A percentile compares a stretch with the other conserved stretches of the same genome.
These are phyloP conservation scores for Penicillium hesseltinei DNA, from an alignment of 2,329 filamentous ascomycete genomes.

Conservation along the genomic window DNA sequence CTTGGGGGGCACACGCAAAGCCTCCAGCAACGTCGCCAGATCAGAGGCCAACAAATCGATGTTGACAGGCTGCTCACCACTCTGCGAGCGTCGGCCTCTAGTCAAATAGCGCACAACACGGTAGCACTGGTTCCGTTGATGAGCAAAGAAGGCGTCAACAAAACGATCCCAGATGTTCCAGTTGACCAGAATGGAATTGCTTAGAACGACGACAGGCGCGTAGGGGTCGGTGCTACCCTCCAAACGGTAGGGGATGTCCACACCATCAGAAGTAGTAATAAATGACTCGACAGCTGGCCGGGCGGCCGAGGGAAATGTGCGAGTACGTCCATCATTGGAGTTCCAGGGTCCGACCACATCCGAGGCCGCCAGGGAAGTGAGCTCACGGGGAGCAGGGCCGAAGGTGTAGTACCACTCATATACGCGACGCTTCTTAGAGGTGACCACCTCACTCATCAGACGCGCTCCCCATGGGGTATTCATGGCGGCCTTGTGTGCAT, in stretches of 20 bases:
- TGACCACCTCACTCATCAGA: constrained; percentile 60
- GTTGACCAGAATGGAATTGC: constrained; percentile 77
- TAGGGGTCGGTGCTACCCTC: constrained; percentile 67
- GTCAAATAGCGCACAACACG: constrained; percentile 75
- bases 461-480: constrained; percentile 61
- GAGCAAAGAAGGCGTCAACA: constrained; percentile 57
- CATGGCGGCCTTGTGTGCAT: constrained; percentile 62
- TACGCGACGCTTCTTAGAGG: constrained; percentile 55
- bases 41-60: constrained; percentile 68
- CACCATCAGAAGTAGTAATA: constrained; percentile 66
- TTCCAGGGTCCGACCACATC: constrained; percentile 52
- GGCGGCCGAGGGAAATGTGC: constrained; percentile 49
- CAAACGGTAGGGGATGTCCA: constrained; percentile 69
- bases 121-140: constrained; percentile 57
- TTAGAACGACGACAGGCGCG: constrained; percentile 71
- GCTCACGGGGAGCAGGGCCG: constrained; percentile 68
- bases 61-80: constrained; percentile 49
- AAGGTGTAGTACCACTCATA: constrained; percentile 80
- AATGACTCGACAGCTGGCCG: constrained; percentile 63
- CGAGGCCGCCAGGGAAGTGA: constrained; percentile 54
- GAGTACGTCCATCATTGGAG: constrained; percentile 56
- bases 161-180: constrained; percentile 79
- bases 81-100: constrained; percentile 61
- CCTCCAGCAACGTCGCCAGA: constrained; percentile 63
- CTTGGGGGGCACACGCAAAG: constrained; percentile 62